Percentiles rank a stretch among this genome's conserved stretches.
Conservation (phyloP, 345 rosid genomes). For the Nasturtium officinale region DNA sequence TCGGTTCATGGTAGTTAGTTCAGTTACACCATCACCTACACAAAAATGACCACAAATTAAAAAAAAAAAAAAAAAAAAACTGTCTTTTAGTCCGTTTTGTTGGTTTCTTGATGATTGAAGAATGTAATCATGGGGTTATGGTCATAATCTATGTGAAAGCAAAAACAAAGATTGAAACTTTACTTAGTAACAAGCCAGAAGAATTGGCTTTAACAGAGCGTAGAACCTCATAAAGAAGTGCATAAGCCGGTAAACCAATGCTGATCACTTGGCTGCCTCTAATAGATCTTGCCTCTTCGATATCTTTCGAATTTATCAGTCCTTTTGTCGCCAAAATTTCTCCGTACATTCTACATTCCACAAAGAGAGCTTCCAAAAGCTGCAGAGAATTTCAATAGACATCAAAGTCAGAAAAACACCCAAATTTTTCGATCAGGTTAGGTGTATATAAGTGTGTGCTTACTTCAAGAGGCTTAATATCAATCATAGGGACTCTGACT, state of each 20-base stretch:
- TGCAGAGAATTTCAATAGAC: constrained; percentile 41
- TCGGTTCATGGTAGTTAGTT: constrained; percentile 70
- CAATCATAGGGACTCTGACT: constrained; percentile 54
- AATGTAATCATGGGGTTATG: background rate
- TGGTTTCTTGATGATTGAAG: constrained; percentile 16
- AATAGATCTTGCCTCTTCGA: constrained; percentile 69
- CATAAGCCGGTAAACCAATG: constrained; percentile 89
- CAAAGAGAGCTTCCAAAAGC: constrained; percentile 64
- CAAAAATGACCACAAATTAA: background rate
- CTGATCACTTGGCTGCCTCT: constrained; percentile 66
- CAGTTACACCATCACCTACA: constrained; percentile 62
- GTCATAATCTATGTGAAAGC: background rate
- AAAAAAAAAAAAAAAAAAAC: background rate
- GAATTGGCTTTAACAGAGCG: constrained; percentile 68
- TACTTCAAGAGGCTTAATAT: constrained; percentile 86
- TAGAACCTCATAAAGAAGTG: constrained; percentile 59
- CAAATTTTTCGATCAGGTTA: background rate
- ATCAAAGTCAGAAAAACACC: background rate
- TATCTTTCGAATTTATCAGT: constrained; percentile 71
- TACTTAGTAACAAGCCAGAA: constrained; percentile 69
- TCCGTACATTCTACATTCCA: constrained; percentile 62
- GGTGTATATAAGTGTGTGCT: constrained; percentile 7
- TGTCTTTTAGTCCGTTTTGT: background rate
- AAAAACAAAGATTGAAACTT: constrained; percentile 28
- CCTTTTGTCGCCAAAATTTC: constrained; percentile 71